Conservation (phyloP, 768 basidiomycete species). For the Punctularia strigosozonata region DNA sequence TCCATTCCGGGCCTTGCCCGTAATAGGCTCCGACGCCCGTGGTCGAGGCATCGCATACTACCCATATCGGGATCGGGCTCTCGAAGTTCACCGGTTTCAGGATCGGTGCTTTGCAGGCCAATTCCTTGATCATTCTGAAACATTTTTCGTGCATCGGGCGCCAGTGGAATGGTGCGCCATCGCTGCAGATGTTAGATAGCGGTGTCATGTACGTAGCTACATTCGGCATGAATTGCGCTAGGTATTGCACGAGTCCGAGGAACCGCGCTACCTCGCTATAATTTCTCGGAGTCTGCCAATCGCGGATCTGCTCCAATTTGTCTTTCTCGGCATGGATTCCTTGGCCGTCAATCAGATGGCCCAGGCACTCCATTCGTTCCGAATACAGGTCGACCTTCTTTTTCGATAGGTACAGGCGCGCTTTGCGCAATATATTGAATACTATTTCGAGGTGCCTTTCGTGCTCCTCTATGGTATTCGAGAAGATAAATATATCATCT, state of each 20-base stretch:
- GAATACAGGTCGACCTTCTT: slow-evolving; percentile 24
- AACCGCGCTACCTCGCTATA: slow-evolving; percentile 27
- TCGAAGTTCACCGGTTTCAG: slow-evolving; percentile 2
- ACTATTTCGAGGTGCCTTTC: slow-evolving; percentile 19
- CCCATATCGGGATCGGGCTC: slow-evolving; percentile 7
- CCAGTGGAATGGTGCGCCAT: slow-evolving; percentile 19
- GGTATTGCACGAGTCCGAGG: slow-evolving; percentile 23
- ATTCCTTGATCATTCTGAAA: slow-evolving; percentile 8
- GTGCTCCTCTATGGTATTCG: slow-evolving; percentile 25
- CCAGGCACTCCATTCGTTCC: slow-evolving; percentile 22
- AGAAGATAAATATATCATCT: slow-evolving; percentile 32
- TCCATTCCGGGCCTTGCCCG: slow-evolving; percentile 14
- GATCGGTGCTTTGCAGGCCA: neutral
- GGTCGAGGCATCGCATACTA: slow-evolving; percentile 11
- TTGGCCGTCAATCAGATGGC: slow-evolving; percentile 26
- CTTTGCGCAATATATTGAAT: slow-evolving; percentile 16
- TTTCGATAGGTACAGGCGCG: slow-evolving; percentile 20
- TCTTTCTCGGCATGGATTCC: slow-evolving; percentile 25
- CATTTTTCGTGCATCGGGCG: slow-evolving; percentile 10
- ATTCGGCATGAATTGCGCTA: slow-evolving; percentile 10
- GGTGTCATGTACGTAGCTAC: slow-evolving; percentile 20
- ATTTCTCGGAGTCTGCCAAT: slow-evolving; percentile 21
- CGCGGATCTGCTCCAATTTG: slow-evolving; percentile 21
- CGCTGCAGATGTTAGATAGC: slow-evolving; percentile 14
- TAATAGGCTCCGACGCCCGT: slow-evolving; percentile 12